Percentiles rank a stretch among this genome's conserved stretches.
These are phyloP conservation scores for Fusarium miscanthi DNA, from an alignment of 2,329 filamentous ascomycete genomes.

Conservation along the genomic window DNA sequence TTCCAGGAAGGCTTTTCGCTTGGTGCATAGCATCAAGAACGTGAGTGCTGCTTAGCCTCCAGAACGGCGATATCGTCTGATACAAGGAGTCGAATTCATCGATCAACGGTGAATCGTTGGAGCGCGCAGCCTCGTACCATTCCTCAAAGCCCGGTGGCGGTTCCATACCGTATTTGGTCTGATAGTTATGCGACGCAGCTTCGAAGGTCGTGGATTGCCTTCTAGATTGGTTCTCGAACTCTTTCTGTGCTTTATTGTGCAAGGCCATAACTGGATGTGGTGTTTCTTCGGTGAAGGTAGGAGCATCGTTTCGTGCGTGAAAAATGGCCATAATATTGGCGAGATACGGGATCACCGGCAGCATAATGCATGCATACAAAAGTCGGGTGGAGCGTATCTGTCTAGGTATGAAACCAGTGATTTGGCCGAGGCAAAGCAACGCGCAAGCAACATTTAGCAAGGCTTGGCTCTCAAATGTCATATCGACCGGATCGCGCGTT, in stretches of 20 bases:
- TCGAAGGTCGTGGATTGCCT: constrained; percentile 53
- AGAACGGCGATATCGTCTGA: constrained; percentile 54
- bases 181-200: constrained; percentile 55
- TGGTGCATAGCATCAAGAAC: constrained; percentile 45
- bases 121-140: constrained; percentile 57
- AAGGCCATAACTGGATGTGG: constrained; percentile 29
- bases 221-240: constrained; percentile 49
- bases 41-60: constrained; percentile 50
- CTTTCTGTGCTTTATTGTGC: constrained; percentile 41
- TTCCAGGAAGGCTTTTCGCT: constrained; percentile 38
- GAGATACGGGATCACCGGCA: background rate
- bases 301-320: background rate
- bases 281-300: background rate
- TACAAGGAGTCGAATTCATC: constrained; percentile 61
- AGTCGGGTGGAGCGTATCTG: background rate
- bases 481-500: background rate
- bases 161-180: constrained; percentile 53
- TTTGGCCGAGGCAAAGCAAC: background rate
- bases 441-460: background rate
- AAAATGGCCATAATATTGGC: background rate
- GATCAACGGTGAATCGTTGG: constrained; percentile 56
- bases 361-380: background rate
- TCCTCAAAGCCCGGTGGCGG: constrained; percentile 59
- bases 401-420: background rate
- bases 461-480: background rate